Evolutionary conservation across 139 green algal species (phyloP).

Genomic region (Asterochloris erici): DNA sequence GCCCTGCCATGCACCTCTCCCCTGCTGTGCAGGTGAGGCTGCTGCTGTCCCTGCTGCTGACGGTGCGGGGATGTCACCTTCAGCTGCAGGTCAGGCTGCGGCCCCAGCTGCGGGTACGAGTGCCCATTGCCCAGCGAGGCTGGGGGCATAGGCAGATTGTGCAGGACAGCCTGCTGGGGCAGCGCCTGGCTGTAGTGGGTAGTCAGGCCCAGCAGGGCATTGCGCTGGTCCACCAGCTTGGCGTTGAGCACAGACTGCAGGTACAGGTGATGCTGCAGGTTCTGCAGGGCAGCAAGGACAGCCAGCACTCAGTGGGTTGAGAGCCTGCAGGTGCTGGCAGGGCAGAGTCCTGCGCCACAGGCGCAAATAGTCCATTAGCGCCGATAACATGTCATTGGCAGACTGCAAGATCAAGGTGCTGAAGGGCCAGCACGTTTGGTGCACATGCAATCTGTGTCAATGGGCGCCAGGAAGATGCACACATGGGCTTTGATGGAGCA

Average conservation of each 20-base stretch:
- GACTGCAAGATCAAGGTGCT: too few species aligned
- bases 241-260: not conserved
- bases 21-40: not conserved
- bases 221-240: slow-evolving; percentile 3
- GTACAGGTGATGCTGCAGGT: not conserved
- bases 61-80: not conserved
- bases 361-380: not conserved
- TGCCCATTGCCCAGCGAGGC: not conserved
- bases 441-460: too few species aligned
- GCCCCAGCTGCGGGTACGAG: not conserved
- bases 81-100: not conserved
- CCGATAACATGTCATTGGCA: too few species aligned
- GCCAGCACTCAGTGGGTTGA: not conserved
- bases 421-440: too few species aligned
- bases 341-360: not conserved
- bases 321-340: not conserved
- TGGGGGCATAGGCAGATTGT: not conserved
- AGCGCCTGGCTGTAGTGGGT: not conserved
- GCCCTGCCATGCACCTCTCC: not conserved
- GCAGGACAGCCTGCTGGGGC: not conserved
- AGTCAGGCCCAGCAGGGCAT: not conserved
- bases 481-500: not conserved
- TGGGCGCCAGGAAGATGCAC: too few species aligned
- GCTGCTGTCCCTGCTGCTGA: not conserved
- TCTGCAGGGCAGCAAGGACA: not conserved